Evolutionary conservation across 495 filamentous ascomycete genomes (phyloP).

Genomic region (Xylaria cubensis): DNA sequence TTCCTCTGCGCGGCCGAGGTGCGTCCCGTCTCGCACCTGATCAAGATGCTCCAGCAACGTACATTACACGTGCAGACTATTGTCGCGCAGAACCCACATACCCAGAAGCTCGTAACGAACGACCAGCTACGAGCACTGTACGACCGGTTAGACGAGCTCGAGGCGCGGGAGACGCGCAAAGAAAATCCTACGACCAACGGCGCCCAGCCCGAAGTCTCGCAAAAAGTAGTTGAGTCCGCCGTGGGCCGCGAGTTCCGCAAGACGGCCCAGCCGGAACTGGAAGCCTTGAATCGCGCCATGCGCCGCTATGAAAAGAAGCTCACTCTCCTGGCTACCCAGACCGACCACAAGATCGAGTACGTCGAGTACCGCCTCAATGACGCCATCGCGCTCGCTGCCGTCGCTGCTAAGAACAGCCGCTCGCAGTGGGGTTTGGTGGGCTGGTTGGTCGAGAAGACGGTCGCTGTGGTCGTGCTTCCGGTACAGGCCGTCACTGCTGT

Average conservation of each 20-base stretch:
- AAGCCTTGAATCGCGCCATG: constrained; percentile 87
- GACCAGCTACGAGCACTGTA: constrained; percentile 63
- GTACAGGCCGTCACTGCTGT: constrained; percentile 38
- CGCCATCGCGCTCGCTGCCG: constrained; percentile 78
- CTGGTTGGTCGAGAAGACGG: constrained; percentile 38
- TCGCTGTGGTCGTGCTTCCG: constrained; percentile 41
- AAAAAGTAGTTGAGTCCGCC: constrained; percentile 50
- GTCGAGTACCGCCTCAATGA: constrained; percentile 76
- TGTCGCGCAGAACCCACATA: constrained; percentile 61
- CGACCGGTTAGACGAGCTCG: constrained; percentile 72
- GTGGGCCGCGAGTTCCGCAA: constrained; percentile 68
- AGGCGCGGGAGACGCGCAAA: constrained; percentile 53
- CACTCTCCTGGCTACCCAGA: constrained; percentile 72
- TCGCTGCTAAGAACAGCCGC: constrained; percentile 65
- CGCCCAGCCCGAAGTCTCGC: constrained; percentile 34
- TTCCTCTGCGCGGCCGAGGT: constrained; percentile 90
- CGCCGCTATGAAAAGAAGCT: constrained; percentile 93
- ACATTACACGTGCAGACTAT: constrained; percentile 84
- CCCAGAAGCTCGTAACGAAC: constrained; percentile 47
- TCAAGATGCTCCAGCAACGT: constrained; percentile 77
- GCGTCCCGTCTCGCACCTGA: constrained; percentile 77
- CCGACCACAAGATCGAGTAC: constrained; percentile 72
- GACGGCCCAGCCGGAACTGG: constrained; percentile 77
- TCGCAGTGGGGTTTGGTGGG: constrained; percentile 36
- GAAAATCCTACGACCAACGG: constrained; percentile 33